Evolutionary conservation across 2,329 filamentous ascomycete genomes (phyloP), one percentile per base, ranked within the genome.

Genomic region (Sporothrix phasma): DNA sequence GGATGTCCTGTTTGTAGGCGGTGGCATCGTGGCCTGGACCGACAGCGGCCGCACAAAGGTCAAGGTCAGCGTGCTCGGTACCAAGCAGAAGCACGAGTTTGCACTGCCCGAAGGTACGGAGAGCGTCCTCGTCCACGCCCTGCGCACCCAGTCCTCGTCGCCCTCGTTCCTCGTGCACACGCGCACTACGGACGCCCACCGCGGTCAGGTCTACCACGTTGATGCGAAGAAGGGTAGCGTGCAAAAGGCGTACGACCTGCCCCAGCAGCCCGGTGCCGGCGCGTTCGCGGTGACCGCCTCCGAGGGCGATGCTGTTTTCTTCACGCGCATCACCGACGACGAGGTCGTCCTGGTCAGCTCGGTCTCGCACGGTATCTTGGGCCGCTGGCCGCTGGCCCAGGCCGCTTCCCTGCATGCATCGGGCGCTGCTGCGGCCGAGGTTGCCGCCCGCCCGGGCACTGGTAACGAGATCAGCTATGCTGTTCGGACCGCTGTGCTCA

Each of bases 161-260:
- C 75, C 3, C 63, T 88, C 89, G 76, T 95, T 97, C 77, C 78
- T 97, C 37, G 88, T 96, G 5, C 89, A 96, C 69, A 91, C 85
- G 69, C 81, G 87, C 69, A 90, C 90, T 0, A 79, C 79, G 41
- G 78, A 78, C 2, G 85, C 85, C 43, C 67, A 68, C 41, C 37
- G 54, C 24, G 93, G 88, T 3, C 88, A 95, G 67, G 88, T 97
- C 34, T 97, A 88, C 72, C 90, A 96, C 70, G 82, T 95, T 65
- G 84, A 96, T 69, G 75, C 90, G 61, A 87, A 87, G 76, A 87
- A 80, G 65, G 83, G 81, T 62, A 82, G 81, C 19, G 81, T 93
- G 31, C 82, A 80, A n/a, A 91, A 90, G 73, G 88, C 88, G 0
- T 96, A 96, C 73, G 85, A 88, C 31, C 79, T 97, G 13, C 89